Base-by-base conservation (phyloP, 257 asterid genomes). In the Plantago major region DNA sequence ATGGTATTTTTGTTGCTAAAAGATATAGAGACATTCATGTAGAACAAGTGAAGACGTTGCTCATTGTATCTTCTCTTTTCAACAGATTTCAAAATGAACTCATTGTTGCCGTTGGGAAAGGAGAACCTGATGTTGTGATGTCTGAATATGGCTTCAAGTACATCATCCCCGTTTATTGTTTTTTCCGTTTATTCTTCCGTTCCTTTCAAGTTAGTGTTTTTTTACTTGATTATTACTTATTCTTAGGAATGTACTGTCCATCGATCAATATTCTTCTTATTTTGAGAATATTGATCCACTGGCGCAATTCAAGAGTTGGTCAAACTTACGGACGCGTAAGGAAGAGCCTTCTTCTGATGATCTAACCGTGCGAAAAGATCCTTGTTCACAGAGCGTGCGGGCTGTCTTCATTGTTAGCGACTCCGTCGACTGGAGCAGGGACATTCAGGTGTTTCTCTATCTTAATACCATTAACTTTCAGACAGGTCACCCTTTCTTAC, bases 341-440 rank as follows among this genome's bases (percentile, higher is more conserved):
- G 67, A 51, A 16, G 63, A 55, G 66, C 60, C 53, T 67, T 67
- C 73, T 69, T 59, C 71, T 42, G 63, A 69, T 48, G 70, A 71
- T 65, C 64, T 4, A 49, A 62, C 72, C 59, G 13, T 56, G 55
- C 81, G 65, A 67, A 47, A 59, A 38, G 82, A 80, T 80, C 86
- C 77, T 18, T 72, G 70, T 72, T 83, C 88, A 18, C 80, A 89
- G 79, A 75, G 81, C 62, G 96, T 89, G 67, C 71, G 74, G 52
- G 99, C 97, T 63, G 95, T 83, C 67, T 92, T 92, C 65, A 51
- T 92, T 71, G 96, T 86, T 76, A 92, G 99, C 26, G 99, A 92
- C 74, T 81, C 97, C 37, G 79, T 92, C 70, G 99, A 92, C 79
- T 92, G 99, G 99, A 83, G 96, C 82, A 79, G 97, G 80, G 99